Conservation (phyloP, 306 rosid genomes). For the Cercis canadensis region DNA sequence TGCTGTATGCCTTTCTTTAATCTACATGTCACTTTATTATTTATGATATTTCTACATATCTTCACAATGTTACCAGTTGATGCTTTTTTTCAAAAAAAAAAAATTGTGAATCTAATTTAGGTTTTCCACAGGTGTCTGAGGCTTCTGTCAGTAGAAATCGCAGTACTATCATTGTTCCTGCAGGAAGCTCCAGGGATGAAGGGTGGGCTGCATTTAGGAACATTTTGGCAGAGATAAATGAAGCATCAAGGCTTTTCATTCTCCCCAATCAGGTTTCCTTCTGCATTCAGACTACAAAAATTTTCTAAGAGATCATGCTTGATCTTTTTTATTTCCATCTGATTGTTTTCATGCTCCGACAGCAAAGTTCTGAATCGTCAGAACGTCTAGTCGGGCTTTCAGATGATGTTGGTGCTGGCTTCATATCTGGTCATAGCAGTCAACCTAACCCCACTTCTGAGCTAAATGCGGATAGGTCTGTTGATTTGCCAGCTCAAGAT, state of each 20-base stretch:
- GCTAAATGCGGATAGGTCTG: constrained; percentile 82
- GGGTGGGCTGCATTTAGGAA: constrained; percentile 99
- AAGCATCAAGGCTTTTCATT: constrained; percentile 93
- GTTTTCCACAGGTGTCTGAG: constrained; percentile 78
- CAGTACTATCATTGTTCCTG: constrained; percentile 98
- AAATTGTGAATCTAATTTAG: constrained; percentile 35
- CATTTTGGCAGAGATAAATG: constrained; percentile 95
- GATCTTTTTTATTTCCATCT: constrained; percentile 38
- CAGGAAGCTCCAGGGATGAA: constrained; percentile 93
- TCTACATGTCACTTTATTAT: background rate
- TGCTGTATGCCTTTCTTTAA: background rate
- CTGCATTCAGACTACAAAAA: constrained; percentile 16
- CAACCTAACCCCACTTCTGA: constrained; percentile 85
- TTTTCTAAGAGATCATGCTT: constrained; percentile 29
- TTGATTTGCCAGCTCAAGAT: constrained; percentile 85
- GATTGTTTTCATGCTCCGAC: constrained; percentile 45
- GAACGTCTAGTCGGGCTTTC: constrained; percentile 94
- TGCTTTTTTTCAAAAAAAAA: constrained; percentile 21
- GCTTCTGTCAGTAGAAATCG: constrained; percentile 99
- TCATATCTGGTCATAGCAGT: constrained; percentile 92
- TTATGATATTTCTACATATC: no score
- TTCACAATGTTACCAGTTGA: background rate
- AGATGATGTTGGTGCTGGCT: constrained; percentile 99
- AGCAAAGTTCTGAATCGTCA: constrained; percentile 90
- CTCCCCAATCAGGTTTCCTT: constrained; percentile 85